Conservation (phyloP, 495 filamentous ascomycete genomes). For the Achaetomiella virescens region DNA sequence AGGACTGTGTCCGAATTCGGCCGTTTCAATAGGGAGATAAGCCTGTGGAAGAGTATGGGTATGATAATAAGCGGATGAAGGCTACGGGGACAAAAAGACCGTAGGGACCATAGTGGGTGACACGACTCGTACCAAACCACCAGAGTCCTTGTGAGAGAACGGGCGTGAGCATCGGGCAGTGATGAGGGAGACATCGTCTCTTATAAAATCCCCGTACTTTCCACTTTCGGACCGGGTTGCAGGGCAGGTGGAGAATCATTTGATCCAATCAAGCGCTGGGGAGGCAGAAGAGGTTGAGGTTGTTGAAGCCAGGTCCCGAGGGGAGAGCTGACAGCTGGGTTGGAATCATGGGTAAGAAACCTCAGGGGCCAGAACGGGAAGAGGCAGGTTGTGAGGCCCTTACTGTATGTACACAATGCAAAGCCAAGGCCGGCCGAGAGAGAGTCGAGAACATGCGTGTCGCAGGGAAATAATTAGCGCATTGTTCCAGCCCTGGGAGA, state of each 20-base stretch:
- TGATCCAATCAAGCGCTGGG: slow-evolving; percentile 11
- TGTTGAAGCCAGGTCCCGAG: not conserved
- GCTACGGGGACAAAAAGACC: slow-evolving; percentile 8
- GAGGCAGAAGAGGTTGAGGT: not conserved
- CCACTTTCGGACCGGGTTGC: slow-evolving; percentile 16
- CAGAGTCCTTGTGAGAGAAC: slow-evolving; percentile 2
- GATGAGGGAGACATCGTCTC: slow-evolving; percentile 7
- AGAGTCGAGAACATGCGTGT: not conserved
- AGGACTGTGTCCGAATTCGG: not conserved
- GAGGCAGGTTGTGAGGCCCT: not conserved
- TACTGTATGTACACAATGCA: not conserved
- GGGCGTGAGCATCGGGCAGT: not conserved
- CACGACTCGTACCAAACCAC: not conserved
- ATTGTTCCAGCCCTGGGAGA: not conserved
- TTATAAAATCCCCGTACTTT: slow-evolving; percentile 6
- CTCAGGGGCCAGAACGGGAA: slow-evolving; percentile 1
- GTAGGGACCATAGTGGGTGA: slow-evolving; percentile 24
- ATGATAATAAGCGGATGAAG: not conserved
- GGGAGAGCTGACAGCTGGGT: not conserved
- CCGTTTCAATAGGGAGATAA: not conserved
- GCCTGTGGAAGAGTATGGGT: not conserved
- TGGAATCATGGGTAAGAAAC: slow-evolving; percentile 2
- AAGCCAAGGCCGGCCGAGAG: not conserved
- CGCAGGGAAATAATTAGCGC: slow-evolving; percentile 7
- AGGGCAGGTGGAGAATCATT: slow-evolving; percentile 10